Conservation (phyloP, 202 grass and related monocot species). For the Elaeis oleifera region DNA sequence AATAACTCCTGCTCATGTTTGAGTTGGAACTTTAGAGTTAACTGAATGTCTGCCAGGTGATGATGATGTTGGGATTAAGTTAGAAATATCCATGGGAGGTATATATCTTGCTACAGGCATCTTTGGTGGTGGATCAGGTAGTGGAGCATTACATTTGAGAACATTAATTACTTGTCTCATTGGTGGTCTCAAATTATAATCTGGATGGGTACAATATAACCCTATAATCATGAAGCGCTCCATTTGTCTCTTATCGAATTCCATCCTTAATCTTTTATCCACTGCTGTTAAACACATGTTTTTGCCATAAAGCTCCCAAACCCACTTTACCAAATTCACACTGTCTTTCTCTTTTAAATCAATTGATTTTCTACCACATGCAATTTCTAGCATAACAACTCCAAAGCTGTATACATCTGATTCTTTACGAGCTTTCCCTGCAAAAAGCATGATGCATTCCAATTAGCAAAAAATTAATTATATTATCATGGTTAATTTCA, state of each 20-base stretch:
- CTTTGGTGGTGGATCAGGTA: slow-evolving; percentile 33
- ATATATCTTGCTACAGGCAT: slow-evolving; percentile 37
- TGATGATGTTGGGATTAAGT: too few relatives aligned
- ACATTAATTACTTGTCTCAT: slow-evolving; percentile 29
- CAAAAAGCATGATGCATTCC: too few relatives aligned
- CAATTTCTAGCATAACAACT: slow-evolving; percentile 15
- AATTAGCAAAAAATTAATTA: too few relatives aligned
- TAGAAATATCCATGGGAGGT: background rate
- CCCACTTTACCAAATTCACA: slow-evolving; percentile 36
- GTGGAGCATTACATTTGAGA: slow-evolving; percentile 23
- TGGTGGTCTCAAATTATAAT: slow-evolving; percentile 26
- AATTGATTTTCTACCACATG: slow-evolving; percentile 26
- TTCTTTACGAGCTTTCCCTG: slow-evolving; percentile 26
- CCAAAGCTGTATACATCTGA: slow-evolving; percentile 34
- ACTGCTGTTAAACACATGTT: slow-evolving; percentile 14
- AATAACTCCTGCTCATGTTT: too few relatives aligned
- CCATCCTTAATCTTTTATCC: slow-evolving; percentile 18
- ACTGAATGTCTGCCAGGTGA: too few relatives aligned
- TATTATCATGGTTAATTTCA: too few relatives aligned
- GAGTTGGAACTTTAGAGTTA: too few relatives aligned
- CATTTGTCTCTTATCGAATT: slow-evolving; percentile 30
- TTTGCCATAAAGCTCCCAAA: slow-evolving; percentile 33
- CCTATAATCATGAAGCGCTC: slow-evolving; percentile 32
- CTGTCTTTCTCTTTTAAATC: background rate
- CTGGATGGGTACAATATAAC: slow-evolving; percentile 44